Evolutionary conservation across 305 asterid genomes (phyloP).

Genomic region (Fraxinus angustifolia): DNA sequence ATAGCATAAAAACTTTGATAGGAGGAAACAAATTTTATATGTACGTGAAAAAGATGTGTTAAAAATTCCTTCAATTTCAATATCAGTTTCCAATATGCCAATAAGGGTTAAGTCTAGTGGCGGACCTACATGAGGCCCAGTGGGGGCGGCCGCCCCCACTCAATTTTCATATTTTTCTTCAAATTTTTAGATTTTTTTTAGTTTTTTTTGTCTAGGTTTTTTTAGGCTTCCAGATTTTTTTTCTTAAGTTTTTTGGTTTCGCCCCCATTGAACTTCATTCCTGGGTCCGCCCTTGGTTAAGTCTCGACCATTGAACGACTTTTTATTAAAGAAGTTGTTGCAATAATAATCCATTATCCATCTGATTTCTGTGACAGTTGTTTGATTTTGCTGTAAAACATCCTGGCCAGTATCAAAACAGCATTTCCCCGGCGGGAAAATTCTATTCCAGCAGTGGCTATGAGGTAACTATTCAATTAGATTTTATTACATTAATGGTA

Average conservation of each 20-base stretch:
- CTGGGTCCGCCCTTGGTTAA: too few species aligned
- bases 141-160: too few species aligned
- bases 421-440: conserved; percentile 44
- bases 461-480: conserved; percentile 33
- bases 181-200: too few species aligned
- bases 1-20: not conserved
- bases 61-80: not conserved
- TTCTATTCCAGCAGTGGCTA: conserved; percentile 61
- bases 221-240: too few species aligned
- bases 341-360: not conserved
- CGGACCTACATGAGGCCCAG: too few species aligned
- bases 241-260: too few species aligned
- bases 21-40: not conserved
- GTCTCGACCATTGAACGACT: not conserved
- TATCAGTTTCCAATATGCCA: not conserved
- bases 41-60: not conserved
- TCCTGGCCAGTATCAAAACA: conserved; percentile 47
- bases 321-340: not conserved
- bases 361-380: conserved; percentile 32
- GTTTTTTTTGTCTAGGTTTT: too few species aligned
- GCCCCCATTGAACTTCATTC: too few species aligned
- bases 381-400: conserved; percentile 49
- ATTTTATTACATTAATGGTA: not conserved
- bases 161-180: too few species aligned
- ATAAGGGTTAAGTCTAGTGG: not conserved